Conservation (phyloP, 306 rosid species). For the Quercus variabilis region DNA sequence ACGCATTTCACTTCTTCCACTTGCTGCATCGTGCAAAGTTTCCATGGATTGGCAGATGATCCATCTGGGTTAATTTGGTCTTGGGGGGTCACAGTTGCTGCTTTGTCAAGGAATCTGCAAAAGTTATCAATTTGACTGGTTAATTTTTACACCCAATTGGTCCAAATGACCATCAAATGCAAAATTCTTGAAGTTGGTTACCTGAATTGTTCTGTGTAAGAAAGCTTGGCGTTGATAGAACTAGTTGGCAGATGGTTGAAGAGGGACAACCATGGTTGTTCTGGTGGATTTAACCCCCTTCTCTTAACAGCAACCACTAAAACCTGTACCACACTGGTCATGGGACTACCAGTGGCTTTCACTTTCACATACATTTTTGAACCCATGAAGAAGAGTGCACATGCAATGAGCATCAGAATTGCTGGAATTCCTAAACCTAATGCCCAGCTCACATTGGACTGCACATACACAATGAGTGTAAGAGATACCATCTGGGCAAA, state of each 20-base stretch:
- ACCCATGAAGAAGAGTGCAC: slow-evolving; percentile 59
- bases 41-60: slow-evolving; percentile 72
- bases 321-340: slow-evolving; percentile 73
- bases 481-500: slow-evolving; percentile 62
- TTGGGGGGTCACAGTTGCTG: slow-evolving; percentile 52
- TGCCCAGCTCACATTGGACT: slow-evolving; percentile 79
- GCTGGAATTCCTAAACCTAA: slow-evolving; percentile 79
- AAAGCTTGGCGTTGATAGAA: slow-evolving; percentile 56
- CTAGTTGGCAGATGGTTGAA: slow-evolving; percentile 48
- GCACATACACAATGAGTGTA: slow-evolving; percentile 68
- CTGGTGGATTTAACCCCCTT: slow-evolving; percentile 44
- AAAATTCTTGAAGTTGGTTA: slow-evolving; percentile 13
- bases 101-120: slow-evolving; percentile 70
- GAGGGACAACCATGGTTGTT: slow-evolving; percentile 51
- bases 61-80: slow-evolving; percentile 63
- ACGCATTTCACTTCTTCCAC: slow-evolving; percentile 86
- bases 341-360: slow-evolving; percentile 75
- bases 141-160: not conserved
- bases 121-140: not conserved
- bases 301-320: slow-evolving; percentile 60
- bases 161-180: not conserved
- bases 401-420: slow-evolving; percentile 61
- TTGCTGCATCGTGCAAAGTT: slow-evolving; percentile 73
- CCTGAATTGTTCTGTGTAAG: slow-evolving; percentile 79
- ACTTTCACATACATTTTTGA: slow-evolving; percentile 69